phyloP scores from a whole-genome alignment of 2,329 filamentous ascomycete species.

The Cladosporium sp. region DNA sequence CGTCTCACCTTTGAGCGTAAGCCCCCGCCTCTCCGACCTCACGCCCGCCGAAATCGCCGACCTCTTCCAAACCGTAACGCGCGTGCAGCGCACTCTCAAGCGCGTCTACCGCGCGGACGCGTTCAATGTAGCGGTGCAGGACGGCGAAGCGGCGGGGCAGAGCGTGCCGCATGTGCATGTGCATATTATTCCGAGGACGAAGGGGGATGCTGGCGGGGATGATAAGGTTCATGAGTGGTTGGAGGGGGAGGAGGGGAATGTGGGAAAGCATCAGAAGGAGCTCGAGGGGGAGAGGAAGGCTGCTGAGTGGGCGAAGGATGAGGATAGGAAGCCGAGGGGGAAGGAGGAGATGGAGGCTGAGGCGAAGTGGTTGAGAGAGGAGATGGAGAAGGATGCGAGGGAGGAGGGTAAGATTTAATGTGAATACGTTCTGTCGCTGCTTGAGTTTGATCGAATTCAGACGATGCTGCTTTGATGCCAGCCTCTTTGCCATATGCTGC shows the following conservation, averaged over 20 bases:
- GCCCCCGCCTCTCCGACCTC: constrained; percentile 72
- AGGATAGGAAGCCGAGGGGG: constrained; percentile 62
- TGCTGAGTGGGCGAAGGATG: constrained; percentile 62
- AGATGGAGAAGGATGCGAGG: constrained; percentile 50
- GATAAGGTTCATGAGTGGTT: constrained; percentile 82
- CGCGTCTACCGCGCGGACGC: constrained; percentile 65
- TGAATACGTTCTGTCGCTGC: not conserved
- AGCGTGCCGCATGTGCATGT: constrained; percentile 92
- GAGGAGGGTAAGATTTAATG: constrained; percentile 20
- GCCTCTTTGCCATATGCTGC: not conserved
- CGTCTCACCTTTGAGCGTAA: constrained; percentile 71
- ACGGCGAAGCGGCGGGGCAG: constrained; percentile 86
- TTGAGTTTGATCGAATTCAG: not conserved
- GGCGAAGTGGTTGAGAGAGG: constrained; percentile 64
- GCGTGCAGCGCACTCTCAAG: constrained; percentile 73
- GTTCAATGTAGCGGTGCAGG: constrained; percentile 94
- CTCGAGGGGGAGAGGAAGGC: constrained; percentile 22
- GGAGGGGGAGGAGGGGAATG: constrained; percentile 81
- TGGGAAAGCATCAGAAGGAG: constrained; percentile 70
- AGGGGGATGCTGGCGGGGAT: constrained; percentile 59
- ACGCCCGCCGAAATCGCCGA: constrained; percentile 72
- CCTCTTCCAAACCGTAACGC: constrained; percentile 76
- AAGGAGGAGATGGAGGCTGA: constrained; percentile 78
- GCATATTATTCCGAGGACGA: constrained; percentile 78
- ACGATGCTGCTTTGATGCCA: not conserved